These are phyloP conservation scores for Dothistroma pini DNA, from an alignment of 2,329 filamentous ascomycete genomes.

Conservation along the genomic window DNA sequence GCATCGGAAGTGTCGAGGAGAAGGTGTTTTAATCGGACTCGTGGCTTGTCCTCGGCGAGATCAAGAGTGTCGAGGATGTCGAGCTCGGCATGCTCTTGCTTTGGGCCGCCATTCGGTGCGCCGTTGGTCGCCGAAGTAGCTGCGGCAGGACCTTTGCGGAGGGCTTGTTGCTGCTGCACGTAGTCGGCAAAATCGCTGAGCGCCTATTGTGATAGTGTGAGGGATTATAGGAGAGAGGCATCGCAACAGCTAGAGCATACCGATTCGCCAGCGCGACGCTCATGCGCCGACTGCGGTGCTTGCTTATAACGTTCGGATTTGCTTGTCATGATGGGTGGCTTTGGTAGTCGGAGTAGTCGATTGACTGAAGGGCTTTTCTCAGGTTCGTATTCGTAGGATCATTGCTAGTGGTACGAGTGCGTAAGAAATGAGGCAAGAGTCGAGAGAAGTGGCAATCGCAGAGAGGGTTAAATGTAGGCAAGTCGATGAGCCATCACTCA, in stretches of 20 bases:
- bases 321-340: slow-evolving; percentile 29
- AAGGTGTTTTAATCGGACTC: slow-evolving; percentile 69
- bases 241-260: slow-evolving; percentile 48
- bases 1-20: slow-evolving; percentile 56
- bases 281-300: slow-evolving; percentile 59
- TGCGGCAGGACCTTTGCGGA: slow-evolving; percentile 48
- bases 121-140: slow-evolving; percentile 29
- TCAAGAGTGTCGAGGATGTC: slow-evolving; percentile 80
- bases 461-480: background rate
- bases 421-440: background rate
- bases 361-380: background rate
- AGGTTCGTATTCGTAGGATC: slow-evolving; percentile 24
- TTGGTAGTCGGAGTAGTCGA: slow-evolving; percentile 2
- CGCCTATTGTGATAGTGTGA: slow-evolving; percentile 49
- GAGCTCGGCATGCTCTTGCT: slow-evolving; percentile 73
- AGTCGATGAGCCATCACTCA: background rate
- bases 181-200: slow-evolving; percentile 97
- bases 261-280: slow-evolving; percentile 81
- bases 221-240: background rate
- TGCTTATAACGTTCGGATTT: slow-evolving; percentile 36
- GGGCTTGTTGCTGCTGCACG: slow-evolving; percentile 86
- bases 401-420: slow-evolving; percentile 9
- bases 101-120: slow-evolving; percentile 48
- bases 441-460: background rate
- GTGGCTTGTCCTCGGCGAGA: slow-evolving; percentile 65